Evolutionary conservation across 1,284 basidiomycete genomes (phyloP), one percentile per base, ranked within the genome.

Genomic region (Cutaneotrichosporon curvatum): DNA sequence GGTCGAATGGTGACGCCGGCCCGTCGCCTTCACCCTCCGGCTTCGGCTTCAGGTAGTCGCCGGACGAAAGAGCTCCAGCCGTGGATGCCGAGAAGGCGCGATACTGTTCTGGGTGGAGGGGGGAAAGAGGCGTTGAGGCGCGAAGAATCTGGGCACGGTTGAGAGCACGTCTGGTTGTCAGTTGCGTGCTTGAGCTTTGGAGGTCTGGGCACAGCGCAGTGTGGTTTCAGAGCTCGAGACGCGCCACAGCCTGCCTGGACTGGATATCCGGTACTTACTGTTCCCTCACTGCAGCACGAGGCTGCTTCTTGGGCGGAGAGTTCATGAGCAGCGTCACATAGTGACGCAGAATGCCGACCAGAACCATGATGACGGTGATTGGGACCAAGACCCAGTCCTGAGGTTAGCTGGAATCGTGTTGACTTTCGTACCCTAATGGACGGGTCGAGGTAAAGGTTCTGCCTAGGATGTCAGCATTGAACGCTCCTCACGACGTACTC

Each of bases 311-410:
- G 2, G 91, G 90, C 21, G 82, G 70, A 4, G 84, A 82, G 63
- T 90, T 87, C 25, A 98, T 80, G 5, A 96, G 78, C 43, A 86
- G 68, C 12, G 92, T 85, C 28, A 98, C 84, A 72, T 97, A 95
- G 72, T 97, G 91, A 54, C 95, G 77, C 23, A 98, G 75, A 41
- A 99, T 78, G 23, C 95, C 95, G 41, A 97, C 92, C 33, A 98
- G 77, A 56, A 87, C 87, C 91, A 98, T 97, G 71, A 98, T 91
- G 56, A 96, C 75, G 37, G 91, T 94, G 71, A 99, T 95, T 48
- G 95, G 95, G 69, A 98, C 87, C 49, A 99, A 74, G 37, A 98
- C 78, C 78, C 76, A 78, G 59, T 77, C 72, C 66, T 75, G 60
- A 20, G 2, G 45, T 50, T 20, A 46, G 40, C 37, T 22, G 14